Evolutionary conservation across 2,329 filamentous ascomycete species (phyloP).

Genomic region (Fusarium burgessii): DNA sequence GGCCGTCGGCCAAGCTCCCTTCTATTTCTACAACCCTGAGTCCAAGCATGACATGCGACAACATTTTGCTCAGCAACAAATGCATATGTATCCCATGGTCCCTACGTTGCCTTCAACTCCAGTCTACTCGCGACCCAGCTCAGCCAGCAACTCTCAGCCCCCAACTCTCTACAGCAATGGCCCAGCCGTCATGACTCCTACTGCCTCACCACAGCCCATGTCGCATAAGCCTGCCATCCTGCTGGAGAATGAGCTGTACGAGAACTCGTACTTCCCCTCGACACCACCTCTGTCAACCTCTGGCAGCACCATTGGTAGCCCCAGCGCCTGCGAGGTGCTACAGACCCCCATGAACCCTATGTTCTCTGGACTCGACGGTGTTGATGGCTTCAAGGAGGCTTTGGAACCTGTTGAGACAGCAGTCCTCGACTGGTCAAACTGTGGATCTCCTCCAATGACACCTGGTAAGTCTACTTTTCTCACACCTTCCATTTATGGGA

Average conservation of each 20-base stretch:
- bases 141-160: conserved; percentile 74
- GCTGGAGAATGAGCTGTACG: conserved; percentile 79
- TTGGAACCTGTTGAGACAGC: conserved; percentile 80
- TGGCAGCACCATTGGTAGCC: conserved; percentile 87
- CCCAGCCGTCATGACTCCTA: conserved; percentile 76
- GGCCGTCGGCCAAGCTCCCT: conserved; percentile 77
- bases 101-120: conserved; percentile 72
- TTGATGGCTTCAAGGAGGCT: conserved; percentile 74
- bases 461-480: conserved; percentile 75
- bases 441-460: conserved; percentile 86
- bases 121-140: conserved; percentile 74
- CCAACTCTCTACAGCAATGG: conserved; percentile 68
- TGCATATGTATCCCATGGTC: conserved; percentile 67
- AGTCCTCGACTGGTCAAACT: conserved; percentile 81
- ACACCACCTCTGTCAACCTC: conserved; percentile 89
- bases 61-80: conserved; percentile 74
- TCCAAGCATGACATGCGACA: conserved; percentile 78
- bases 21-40: conserved; percentile 90
- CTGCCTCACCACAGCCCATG: conserved; percentile 79
- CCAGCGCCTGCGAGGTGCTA: conserved; percentile 79
- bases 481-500: conserved; percentile 9
- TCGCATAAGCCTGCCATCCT: conserved; percentile 82
- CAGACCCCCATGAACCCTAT: conserved; percentile 86
- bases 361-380: conserved; percentile 78
- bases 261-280: conserved; percentile 81